Conservation (phyloP, 805 yeast species). For the Teunomyces panamensis region DNA sequence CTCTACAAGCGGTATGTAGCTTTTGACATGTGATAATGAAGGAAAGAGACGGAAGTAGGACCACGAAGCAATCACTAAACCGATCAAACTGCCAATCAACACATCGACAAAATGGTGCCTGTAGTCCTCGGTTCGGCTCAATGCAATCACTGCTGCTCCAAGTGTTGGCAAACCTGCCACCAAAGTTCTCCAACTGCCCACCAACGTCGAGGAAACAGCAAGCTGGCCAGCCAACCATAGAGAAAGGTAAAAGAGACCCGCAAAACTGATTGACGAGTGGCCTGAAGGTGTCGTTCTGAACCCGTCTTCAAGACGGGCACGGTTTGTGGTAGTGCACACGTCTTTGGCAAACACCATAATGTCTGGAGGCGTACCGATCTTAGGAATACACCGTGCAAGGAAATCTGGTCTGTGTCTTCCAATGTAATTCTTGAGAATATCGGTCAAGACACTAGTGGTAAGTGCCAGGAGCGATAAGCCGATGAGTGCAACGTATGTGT, state of each 20-base stretch:
- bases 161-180: slow-evolving; percentile 55
- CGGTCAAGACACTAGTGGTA: slow-evolving; percentile 33
- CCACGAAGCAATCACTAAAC: slow-evolving; percentile 57
- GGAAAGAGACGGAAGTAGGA: slow-evolving; percentile 57
- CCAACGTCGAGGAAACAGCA: slow-evolving; percentile 37
- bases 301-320: slow-evolving; percentile 32
- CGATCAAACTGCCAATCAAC: slow-evolving; percentile 66
- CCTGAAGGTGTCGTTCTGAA: slow-evolving; percentile 42
- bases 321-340: slow-evolving; percentile 45
- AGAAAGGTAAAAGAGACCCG: slow-evolving; percentile 45
- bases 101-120: slow-evolving; percentile 92
- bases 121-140: slow-evolving; percentile 86
- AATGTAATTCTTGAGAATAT: slow-evolving; percentile 34
- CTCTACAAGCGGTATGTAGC: slow-evolving; percentile 41
- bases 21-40: slow-evolving; percentile 19
- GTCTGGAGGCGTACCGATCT: slow-evolving; percentile 21
- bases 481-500: slow-evolving; percentile 37
- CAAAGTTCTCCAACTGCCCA: slow-evolving; percentile 64
- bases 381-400: slow-evolving; percentile 31
- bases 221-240: slow-evolving; percentile 71
- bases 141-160: slow-evolving; percentile 73
- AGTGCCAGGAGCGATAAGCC: slow-evolving; percentile 28
- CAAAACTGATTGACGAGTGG: slow-evolving; percentile 35
- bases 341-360: slow-evolving; percentile 39
- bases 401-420: slow-evolving; percentile 33